Conservation (phyloP, 306 rosid genomes). For the Arachis stenosperma region DNA sequence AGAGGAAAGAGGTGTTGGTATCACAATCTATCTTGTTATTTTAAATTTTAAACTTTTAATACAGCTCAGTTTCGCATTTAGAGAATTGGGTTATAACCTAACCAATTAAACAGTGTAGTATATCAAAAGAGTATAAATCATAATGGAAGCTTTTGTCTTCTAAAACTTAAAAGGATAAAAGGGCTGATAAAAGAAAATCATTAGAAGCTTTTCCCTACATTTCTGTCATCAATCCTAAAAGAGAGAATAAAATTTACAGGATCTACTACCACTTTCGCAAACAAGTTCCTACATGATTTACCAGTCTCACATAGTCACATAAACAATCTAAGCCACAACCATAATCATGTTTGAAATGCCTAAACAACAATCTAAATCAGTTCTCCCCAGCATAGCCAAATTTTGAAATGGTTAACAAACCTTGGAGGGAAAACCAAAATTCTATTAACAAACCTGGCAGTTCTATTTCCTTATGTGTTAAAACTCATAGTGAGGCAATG, state of each 20-base stretch:
- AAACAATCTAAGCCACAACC: not conserved
- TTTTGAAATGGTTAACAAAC: conserved; percentile 14
- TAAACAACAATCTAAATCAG: not conserved
- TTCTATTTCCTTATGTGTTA: conserved; percentile 1
- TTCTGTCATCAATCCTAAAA: conserved; percentile 17
- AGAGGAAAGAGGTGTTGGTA: not conserved
- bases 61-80: conserved; percentile 4
- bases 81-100: conserved; percentile 4
- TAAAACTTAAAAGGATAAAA: conserved; percentile 25
- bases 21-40: not conserved
- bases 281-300: not conserved
- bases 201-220: not conserved
- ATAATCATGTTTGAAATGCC: too few species aligned
- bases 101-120: not conserved
- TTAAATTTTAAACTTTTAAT: not conserved
- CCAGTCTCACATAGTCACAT: not conserved
- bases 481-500: conserved; percentile 11
- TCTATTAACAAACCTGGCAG: conserved; percentile 3
- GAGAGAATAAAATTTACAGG: not conserved
- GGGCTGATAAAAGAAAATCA: conserved; percentile 17
- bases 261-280: conserved; percentile 15
- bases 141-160: not conserved
- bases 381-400: not conserved
- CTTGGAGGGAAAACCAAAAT: not conserved
- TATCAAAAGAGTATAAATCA: not conserved